Evolutionary conservation across 192 early-diverging fungal genomes (phyloP).

Genomic region (Entomortierella beljakovae): DNA sequence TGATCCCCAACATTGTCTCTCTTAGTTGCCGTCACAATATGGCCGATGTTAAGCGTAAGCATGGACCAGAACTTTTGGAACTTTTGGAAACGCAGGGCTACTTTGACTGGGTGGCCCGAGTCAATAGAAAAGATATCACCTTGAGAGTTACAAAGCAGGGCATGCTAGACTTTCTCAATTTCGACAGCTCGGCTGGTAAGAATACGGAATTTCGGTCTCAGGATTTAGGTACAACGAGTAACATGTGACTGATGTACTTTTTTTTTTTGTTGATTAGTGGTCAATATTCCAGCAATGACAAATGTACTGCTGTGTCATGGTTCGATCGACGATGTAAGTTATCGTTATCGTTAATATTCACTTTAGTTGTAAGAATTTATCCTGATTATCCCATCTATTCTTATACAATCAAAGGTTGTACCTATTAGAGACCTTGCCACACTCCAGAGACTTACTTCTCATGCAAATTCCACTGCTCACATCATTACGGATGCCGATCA

Average conservation of each 20-base stretch:
- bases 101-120: slow-evolving; percentile 51
- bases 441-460: slow-evolving; percentile 53
- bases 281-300: slow-evolving; percentile 59
- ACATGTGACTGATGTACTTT: too few relatives aligned
- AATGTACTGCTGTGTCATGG: slow-evolving; percentile 66
- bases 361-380: background rate
- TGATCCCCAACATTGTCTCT: slow-evolving; percentile 47
- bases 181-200: slow-evolving; percentile 41
- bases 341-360: background rate
- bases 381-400: background rate
- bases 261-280: slow-evolving; percentile 30
- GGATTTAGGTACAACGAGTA: background rate
- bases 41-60: slow-evolving; percentile 40
- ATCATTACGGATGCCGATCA: slow-evolving; percentile 62
- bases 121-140: slow-evolving; percentile 31
- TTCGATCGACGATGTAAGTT: slow-evolving; percentile 58
- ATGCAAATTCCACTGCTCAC: slow-evolving; percentile 44
- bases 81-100: slow-evolving; percentile 46
- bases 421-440: slow-evolving; percentile 59
- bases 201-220: background rate
- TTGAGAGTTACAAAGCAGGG: slow-evolving; percentile 38
- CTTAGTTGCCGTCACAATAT: slow-evolving; percentile 47
- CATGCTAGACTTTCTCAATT: slow-evolving; percentile 47
- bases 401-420: slow-evolving; percentile 45
- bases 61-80: slow-evolving; percentile 38